phyloP scores from a whole-genome alignment of 179 eudicot genomes.

The Nepenthes alata region DNA sequence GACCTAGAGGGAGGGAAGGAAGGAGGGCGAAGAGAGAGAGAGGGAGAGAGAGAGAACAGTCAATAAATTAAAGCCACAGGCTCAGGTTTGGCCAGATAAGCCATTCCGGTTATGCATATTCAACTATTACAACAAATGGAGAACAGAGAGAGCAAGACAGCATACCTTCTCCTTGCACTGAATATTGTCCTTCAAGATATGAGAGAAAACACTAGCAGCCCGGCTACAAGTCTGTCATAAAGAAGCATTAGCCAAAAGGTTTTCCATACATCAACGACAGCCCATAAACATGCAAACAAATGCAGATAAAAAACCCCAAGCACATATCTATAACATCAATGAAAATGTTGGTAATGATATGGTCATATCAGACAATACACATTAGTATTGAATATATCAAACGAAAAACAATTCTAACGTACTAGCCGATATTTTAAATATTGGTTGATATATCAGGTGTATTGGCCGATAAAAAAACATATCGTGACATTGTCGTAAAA shows the following conservation, averaged over 20 bases:
- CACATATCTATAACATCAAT: background rate
- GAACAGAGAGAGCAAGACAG: constrained; percentile 1
- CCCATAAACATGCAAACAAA: background rate
- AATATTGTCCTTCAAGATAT: constrained; percentile 66
- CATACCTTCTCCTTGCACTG: constrained; percentile 83
- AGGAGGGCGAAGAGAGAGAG: background rate
- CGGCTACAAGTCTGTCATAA: constrained; percentile 74
- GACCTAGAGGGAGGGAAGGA: too few species aligned
- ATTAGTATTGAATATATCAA: too few species aligned
- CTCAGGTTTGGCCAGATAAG: background rate
- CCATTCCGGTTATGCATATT: background rate
- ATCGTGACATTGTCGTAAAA: too few species aligned
- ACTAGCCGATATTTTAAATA: too few species aligned
- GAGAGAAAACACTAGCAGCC: constrained; percentile 90
- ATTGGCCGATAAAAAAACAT: too few species aligned
- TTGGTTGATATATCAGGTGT: too few species aligned
- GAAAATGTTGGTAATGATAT: too few species aligned
- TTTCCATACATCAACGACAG: constrained; percentile 1
- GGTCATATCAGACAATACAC: too few species aligned
- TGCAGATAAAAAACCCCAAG: constrained; percentile 1
- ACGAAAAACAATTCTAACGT: too few species aligned
- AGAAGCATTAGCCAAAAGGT: constrained; percentile 11
- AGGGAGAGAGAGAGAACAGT: background rate
- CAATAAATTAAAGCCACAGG: background rate
- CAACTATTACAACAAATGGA: background rate